phyloP scores from a whole-genome alignment of 2,329 filamentous ascomycete genomes.

The Hysterium pulicare region DNA sequence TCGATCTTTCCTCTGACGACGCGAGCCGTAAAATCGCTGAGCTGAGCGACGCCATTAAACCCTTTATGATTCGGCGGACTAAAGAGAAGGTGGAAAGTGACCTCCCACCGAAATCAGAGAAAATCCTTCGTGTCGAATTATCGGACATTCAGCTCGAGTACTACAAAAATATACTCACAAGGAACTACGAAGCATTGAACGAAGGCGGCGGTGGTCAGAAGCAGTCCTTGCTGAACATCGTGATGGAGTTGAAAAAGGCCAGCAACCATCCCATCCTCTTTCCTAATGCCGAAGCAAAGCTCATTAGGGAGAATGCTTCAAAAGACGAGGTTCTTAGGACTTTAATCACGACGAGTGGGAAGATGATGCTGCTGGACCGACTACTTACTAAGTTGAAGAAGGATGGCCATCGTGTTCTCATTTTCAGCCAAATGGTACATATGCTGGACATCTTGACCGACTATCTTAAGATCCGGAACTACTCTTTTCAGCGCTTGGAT shows the following conservation, averaged over 20 bases:
- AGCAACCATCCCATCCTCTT: slow-evolving; percentile 99
- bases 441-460: slow-evolving; percentile 96
- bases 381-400: slow-evolving; percentile 90
- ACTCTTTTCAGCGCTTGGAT: slow-evolving; percentile 91
- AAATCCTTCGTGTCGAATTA: slow-evolving; percentile 96
- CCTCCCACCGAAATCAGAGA: slow-evolving; percentile 93
- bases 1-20: slow-evolving; percentile 76
- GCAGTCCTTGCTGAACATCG: slow-evolving; percentile 93
- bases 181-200: slow-evolving; percentile 92
- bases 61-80: slow-evolving; percentile 90
- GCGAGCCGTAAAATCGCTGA: slow-evolving; percentile 84
- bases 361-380: slow-evolving; percentile 98
- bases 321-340: slow-evolving; percentile 90
- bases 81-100: slow-evolving; percentile 98
- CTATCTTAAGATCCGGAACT: slow-evolving; percentile 88
- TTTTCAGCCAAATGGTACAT: slow-evolving; percentile 99
- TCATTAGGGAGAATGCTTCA: slow-evolving; percentile 73
- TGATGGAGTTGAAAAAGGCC: slow-evolving; percentile 99
- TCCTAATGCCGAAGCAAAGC: slow-evolving; percentile 84
- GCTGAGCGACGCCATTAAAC: slow-evolving; percentile 81
- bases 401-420: slow-evolving; percentile 91
- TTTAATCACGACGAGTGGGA: slow-evolving; percentile 93
- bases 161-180: slow-evolving; percentile 97
- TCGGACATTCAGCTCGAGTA: slow-evolving; percentile 96
- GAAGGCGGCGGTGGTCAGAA: slow-evolving; percentile 88